Conservation (phyloP, 805 yeast species). For the Teunomyces pallodes region DNA sequence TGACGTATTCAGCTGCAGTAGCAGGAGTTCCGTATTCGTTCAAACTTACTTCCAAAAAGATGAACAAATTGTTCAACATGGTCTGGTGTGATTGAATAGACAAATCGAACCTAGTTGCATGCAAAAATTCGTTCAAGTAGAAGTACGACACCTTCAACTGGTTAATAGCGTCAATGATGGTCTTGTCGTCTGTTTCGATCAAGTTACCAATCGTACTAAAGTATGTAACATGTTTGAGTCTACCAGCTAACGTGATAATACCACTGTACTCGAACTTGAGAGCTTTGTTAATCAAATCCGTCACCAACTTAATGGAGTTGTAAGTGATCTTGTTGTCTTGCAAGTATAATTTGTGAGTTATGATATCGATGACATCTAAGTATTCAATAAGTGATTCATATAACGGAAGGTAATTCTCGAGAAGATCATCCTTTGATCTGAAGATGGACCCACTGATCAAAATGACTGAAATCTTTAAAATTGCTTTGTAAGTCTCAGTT, state of each 20-base stretch:
- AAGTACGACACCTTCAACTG: constrained; percentile 32
- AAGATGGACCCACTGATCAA: constrained; percentile 46
- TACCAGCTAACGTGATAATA: constrained; percentile 43
- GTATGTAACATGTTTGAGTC: constrained; percentile 47
- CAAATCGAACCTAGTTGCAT: constrained; percentile 34
- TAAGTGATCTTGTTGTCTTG: constrained; percentile 44
- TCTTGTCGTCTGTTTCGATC: constrained; percentile 37
- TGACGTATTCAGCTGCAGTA: constrained; percentile 41
- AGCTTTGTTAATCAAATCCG: constrained; percentile 43
- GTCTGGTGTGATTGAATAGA: constrained; percentile 38
- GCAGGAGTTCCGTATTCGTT: constrained; percentile 44
- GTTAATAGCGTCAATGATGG: constrained; percentile 28
- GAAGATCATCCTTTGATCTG: constrained; percentile 30
- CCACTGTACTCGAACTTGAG: constrained; percentile 41
- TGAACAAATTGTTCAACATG: constrained; percentile 39
- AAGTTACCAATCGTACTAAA: constrained; percentile 42
- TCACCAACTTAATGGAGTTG: constrained; percentile 44
- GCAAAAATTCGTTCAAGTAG: constrained; percentile 35
- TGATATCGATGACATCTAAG: constrained; percentile 40
- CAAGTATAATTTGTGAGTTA: constrained; percentile 41
- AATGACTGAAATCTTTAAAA: constrained; percentile 41
- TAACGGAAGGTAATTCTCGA: constrained; percentile 36
- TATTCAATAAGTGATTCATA: constrained; percentile 35
- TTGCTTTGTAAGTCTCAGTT: constrained; percentile 45
- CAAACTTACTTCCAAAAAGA: constrained; percentile 37